A percentile compares a stretch with the other conserved stretches of the same genome.
Evolutionary conservation across 768 basidiomycete genomes (phyloP).

Genomic region (Podaxis carcinomalis): DNA sequence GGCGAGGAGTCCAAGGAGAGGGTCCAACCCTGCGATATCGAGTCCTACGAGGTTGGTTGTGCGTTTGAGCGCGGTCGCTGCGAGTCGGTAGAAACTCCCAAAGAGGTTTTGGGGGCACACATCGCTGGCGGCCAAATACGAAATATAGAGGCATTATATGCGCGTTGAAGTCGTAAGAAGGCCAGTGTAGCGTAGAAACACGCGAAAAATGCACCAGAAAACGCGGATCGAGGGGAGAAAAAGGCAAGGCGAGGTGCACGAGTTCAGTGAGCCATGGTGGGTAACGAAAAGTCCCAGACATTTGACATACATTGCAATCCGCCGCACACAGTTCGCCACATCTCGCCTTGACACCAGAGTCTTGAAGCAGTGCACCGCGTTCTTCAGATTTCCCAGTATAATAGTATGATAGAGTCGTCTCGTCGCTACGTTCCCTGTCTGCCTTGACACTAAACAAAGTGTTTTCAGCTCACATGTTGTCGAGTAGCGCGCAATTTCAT

Average conservation of each 20-base stretch:
- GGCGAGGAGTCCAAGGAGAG: constrained; percentile 8
- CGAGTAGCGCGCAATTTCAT: constrained; percentile 13
- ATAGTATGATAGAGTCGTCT: constrained; percentile 15
- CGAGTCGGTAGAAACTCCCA: constrained; percentile 12
- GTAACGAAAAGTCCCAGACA: not conserved
- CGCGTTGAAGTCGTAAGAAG: not conserved
- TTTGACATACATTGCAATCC: constrained; percentile 4
- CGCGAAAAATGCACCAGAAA: not conserved
- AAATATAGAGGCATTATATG: not conserved
- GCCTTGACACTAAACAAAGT: constrained; percentile 14
- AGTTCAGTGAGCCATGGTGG: not conserved
- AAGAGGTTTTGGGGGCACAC: constrained; percentile 1
- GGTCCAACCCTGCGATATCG: constrained; percentile 10
- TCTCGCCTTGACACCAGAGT: not conserved
- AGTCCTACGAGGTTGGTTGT: constrained; percentile 8
- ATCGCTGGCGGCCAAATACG: constrained; percentile 1
- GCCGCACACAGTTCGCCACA: constrained; percentile 3
- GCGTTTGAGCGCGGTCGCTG: constrained; percentile 7
- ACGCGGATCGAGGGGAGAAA: not conserved
- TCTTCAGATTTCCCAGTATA: not conserved
- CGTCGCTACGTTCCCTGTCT: constrained; percentile 11
- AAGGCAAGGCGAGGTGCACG: not conserved
- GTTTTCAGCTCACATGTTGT: constrained; percentile 9
- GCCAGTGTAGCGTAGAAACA: not conserved
- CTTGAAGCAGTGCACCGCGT: constrained; percentile 4